A percentile compares a stretch with the other conserved stretches of the same genome.
Conservation (phyloP, 768 basidiomycete species). For the Pleurotus cornucopiae region DNA sequence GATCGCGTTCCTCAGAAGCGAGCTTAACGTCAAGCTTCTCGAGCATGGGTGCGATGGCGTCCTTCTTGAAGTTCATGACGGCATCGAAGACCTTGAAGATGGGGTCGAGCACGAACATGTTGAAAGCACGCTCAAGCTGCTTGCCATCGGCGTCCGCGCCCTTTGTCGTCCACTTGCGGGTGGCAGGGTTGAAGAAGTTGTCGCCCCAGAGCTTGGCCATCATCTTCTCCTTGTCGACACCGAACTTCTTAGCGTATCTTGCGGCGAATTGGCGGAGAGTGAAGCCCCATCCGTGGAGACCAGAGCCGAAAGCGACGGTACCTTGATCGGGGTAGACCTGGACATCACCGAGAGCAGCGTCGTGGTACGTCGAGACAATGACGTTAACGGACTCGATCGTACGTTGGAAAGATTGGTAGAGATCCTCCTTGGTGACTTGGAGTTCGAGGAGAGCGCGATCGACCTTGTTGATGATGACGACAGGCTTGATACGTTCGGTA, state of each 20-base stretch:
- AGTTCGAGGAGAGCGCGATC: slow-evolving; percentile 99
- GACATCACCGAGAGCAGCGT: slow-evolving; percentile 90
- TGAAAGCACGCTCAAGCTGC: slow-evolving; percentile 96
- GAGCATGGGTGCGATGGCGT: slow-evolving; percentile 73
- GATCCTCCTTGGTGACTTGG: slow-evolving; percentile 93
- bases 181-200: slow-evolving; percentile 98
- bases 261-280: slow-evolving; percentile 95
- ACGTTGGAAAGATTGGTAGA: slow-evolving; percentile 96
- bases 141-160: slow-evolving; percentile 75
- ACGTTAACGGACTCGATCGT: slow-evolving; percentile 98
- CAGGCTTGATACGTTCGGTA: slow-evolving; percentile 98
- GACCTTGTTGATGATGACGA: slow-evolving; percentile 99
- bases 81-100: slow-evolving; percentile 98
- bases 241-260: slow-evolving; percentile 97
- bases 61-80: slow-evolving; percentile 99
- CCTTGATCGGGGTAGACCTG: slow-evolving; percentile 99
- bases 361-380: slow-evolving; percentile 96
- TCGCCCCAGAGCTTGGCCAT: slow-evolving; percentile 98
- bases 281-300: slow-evolving; percentile 99
- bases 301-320: slow-evolving; percentile 98
- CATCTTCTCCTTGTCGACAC: slow-evolving; percentile 98
- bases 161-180: slow-evolving; percentile 94
- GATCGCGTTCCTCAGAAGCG: slow-evolving; percentile 80
- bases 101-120: slow-evolving; percentile 96
- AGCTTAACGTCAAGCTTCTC: slow-evolving; percentile 97